Evolutionary conservation across 2,329 filamentous ascomycete species (phyloP), one percentile per base, ranked within the genome.

Genomic region (Basipetospora chlamydospora): DNA sequence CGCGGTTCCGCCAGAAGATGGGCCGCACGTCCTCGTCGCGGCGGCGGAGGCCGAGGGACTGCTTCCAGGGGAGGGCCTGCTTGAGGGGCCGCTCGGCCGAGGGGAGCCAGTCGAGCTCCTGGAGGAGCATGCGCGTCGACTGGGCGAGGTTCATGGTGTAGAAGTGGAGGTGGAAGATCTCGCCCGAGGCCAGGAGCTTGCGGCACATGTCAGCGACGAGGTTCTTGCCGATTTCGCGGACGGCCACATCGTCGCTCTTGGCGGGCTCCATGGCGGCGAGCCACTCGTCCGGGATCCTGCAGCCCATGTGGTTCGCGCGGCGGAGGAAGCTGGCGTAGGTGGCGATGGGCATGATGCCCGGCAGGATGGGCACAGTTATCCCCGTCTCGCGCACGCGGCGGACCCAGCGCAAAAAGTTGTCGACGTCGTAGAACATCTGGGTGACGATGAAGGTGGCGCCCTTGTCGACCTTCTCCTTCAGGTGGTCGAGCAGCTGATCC

Each of bases 91-190:
- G 77, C 43, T 81, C 76, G 6, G 74, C 66, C 15, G 80, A 81
- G 2, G 90, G 88, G 34, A 84, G 70, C 58, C 94, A 74, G 37
- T 77, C 68, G 17, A 98, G 68, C 56, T 95, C 87, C 48, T 96
- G 87, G 11, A 98, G 70, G 17, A 98, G 77, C 80, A 95, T 87
- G 48, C 81, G 79, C 2, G 88, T 95, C 35, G 90, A 83, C 57
- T 93, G 85, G 9, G 86, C 88, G 15, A 98, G 69, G 59, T 98
- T 98, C 90, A 98, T 98, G 42, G 90, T 98, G 64, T 98, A 98
- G 60, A 98, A 98, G 59, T 98, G 90, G 45, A 98, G 60, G 26
- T 44, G 42, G 54, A 95, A 86, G 44, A 76, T 70, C 46, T 95
- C 84, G 28, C 87, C 90, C 25, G 76, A 77, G 41, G 77, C 73